These are phyloP conservation scores for Hypoxylon subgilvum DNA, from an alignment of 495 filamentous ascomycete species.

Conservation along the genomic window DNA sequence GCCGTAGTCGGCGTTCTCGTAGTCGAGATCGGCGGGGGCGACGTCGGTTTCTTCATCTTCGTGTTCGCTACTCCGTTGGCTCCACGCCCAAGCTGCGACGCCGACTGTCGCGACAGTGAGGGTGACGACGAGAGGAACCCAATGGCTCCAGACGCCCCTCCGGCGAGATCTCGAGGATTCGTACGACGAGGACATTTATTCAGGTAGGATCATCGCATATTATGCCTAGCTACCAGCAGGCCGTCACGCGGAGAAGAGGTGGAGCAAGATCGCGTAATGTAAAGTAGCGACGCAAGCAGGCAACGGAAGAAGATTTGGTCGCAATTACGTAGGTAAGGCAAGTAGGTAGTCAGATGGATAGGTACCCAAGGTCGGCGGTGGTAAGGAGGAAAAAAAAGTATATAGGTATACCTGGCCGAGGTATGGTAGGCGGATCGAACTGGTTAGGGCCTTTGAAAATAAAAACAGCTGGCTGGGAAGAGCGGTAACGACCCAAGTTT, in stretches of 20 bases:
- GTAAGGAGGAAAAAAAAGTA: too few species aligned
- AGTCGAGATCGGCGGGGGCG: slow-evolving; percentile 53
- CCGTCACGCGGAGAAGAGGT: slow-evolving; percentile 32
- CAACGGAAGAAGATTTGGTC: slow-evolving; percentile 7
- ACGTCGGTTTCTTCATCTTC: slow-evolving; percentile 60
- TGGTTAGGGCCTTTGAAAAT: background rate
- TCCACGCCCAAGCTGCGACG: slow-evolving; percentile 90
- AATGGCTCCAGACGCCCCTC: slow-evolving; percentile 75
- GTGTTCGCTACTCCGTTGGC: slow-evolving; percentile 76
- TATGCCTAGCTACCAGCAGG: slow-evolving; percentile 32
- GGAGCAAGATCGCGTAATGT: slow-evolving; percentile 23
- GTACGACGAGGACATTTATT: slow-evolving; percentile 78
- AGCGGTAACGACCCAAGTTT: background rate
- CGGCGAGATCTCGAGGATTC: slow-evolving; percentile 70
- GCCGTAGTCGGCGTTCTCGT: slow-evolving; percentile 56
- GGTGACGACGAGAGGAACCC: slow-evolving; percentile 83
- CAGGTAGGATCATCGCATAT: slow-evolving; percentile 40
- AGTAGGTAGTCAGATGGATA: too few species aligned
- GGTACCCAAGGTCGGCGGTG: too few species aligned
- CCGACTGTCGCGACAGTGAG: slow-evolving; percentile 84
- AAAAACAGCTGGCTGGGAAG: slow-evolving; percentile 30
- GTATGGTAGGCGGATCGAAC: too few species aligned
- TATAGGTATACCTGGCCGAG: too few species aligned
- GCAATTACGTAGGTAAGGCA: slow-evolving; percentile 8
- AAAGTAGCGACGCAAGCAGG: slow-evolving; percentile 27